A percentile compares a stretch with the other conserved stretches of the same genome.
These are phyloP conservation scores for Zygoascus meyerae DNA, from an alignment of 1,139 yeast species.

Conservation along the genomic window DNA sequence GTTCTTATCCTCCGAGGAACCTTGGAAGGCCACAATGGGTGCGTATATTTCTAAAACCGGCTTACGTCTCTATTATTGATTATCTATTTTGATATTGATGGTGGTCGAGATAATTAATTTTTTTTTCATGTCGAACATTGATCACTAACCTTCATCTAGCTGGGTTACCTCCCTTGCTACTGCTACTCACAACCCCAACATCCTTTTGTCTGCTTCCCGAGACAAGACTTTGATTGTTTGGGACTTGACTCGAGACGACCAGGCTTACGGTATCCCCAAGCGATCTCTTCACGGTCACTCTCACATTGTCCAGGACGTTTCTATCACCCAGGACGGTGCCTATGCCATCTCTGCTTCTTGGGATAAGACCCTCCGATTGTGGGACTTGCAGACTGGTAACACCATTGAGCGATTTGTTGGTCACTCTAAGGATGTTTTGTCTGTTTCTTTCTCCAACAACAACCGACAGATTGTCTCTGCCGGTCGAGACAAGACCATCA, in stretches of 20 bases:
- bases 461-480: slow-evolving; percentile 98
- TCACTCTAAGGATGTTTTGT: slow-evolving; percentile 95
- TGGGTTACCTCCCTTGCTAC: slow-evolving; percentile 99
- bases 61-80: neutral
- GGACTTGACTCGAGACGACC: slow-evolving; percentile 97
- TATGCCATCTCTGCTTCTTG: slow-evolving; percentile 99
- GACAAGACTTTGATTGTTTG: slow-evolving; percentile 98
- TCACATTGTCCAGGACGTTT: slow-evolving; percentile 97
- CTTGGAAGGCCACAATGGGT: slow-evolving; percentile 64
- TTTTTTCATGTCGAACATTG: slow-evolving; percentile 11
- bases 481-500: slow-evolving; percentile 98
- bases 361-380: slow-evolving; percentile 98
- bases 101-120: neutral
- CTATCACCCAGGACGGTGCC: slow-evolving; percentile 97
- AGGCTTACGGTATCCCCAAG: slow-evolving; percentile 97
- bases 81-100: neutral
- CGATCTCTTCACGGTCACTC: slow-evolving; percentile 98
- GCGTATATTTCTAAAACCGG: neutral
- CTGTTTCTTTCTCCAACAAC: slow-evolving; percentile 94
- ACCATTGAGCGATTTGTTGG: slow-evolving; percentile 95
- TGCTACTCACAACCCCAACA: slow-evolving; percentile 97
- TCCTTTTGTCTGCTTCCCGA: slow-evolving; percentile 97
- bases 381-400: slow-evolving; percentile 96
- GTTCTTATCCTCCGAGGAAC: slow-evolving; percentile 99
- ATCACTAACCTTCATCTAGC: slow-evolving; percentile 41